Base-by-base conservation (phyloP, 108 stramenopile species). In the Cyclotella choctawhatcheeana region DNA sequence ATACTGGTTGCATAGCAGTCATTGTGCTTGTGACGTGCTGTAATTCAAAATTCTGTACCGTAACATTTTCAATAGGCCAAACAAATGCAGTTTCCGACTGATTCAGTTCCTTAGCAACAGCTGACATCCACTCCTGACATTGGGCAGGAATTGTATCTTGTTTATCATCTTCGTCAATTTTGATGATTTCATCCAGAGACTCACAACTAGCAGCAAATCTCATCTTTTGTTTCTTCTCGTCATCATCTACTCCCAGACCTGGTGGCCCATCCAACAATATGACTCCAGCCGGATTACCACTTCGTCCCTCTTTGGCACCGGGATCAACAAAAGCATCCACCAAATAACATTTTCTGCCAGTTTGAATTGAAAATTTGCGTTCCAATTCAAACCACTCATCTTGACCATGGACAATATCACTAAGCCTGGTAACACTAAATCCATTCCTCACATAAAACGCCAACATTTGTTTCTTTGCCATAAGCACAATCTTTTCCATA, bases 231-330 rank as follows among this genome's bases (percentile, higher is more conserved):
- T 40, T 69, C 7, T 32, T 29, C 14, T 44, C 18, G 58, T 32
- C 27, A 17, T 69, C 43, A 26, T 34, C 54, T 50, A 69, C 30
- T 43, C 55, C 22, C 26, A 44, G 40, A 0, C 54, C 10, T 10
- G 68, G 71, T 6, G 53, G 44, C 4, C 34, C 75, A n/a, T 86
- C 66, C 71, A 94, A 64, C 13, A 98, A 59, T 13, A 98, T 97
- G 27, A 99, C 92, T n/a, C 89, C 96, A 21, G 99, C 99, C 18
- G 97, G 93, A 69, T 99, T 99, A 6, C 99, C 99, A 27, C 82
- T 82, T 17, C 95, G 96, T 10, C 82, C 60, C n/a, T 45, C 52
- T 16, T 70, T 66, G 31, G 86, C 47, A 53, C 85, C 63, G 31
- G 86, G 54, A 53, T 87, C 63, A 14, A 90, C 84, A 73, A 97